Evolutionary conservation across 1,284 basidiomycete species (phyloP).

Genomic region (Pisolithus thermaeus): DNA sequence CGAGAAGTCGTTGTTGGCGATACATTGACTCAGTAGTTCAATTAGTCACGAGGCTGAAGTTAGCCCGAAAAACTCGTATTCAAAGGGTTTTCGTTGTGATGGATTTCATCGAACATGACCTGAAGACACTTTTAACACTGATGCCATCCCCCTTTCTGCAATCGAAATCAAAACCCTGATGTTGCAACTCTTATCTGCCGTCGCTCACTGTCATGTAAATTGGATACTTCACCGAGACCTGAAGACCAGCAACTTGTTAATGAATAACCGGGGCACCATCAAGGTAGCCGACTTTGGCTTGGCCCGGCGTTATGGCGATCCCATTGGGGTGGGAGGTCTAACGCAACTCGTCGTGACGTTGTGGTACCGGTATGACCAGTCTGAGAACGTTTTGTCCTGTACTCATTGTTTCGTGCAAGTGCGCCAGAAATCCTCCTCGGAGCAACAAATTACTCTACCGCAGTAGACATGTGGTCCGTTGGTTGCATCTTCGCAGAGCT

Average conservation of each 20-base stretch:
- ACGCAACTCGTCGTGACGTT: conserved; percentile 97
- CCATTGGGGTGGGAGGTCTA: conserved; percentile 87
- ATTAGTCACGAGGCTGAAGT: conserved; percentile 1
- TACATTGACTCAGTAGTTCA: conserved; percentile 90
- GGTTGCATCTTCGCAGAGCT: conserved; percentile 99
- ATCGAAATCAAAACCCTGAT: conserved; percentile 96
- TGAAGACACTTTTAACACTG: conserved; percentile 89
- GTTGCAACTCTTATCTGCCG: conserved; percentile 90
- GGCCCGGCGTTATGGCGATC: conserved; percentile 92
- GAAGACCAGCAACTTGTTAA: conserved; percentile 95
- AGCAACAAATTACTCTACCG: conserved; percentile 88
- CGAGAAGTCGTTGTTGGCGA: conserved; percentile 99
- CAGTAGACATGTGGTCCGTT: conserved; percentile 99
- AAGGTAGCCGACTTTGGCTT: conserved; percentile 99
- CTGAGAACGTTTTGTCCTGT: conserved; percentile 9
- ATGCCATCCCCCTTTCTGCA: conserved; percentile 96
- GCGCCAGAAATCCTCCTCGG: conserved; percentile 96
- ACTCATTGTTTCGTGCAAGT: conserved; percentile 36
- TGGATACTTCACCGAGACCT: conserved; percentile 99
- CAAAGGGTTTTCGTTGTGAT: conserved; percentile 95
- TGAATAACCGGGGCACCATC: conserved; percentile 98
- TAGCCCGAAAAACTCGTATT: conserved; percentile 14
- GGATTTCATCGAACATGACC: conserved; percentile 99
- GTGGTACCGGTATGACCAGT: conserved; percentile 85
- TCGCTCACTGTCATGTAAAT: conserved; percentile 87